Base-by-base conservation (phyloP, 192 early-diverging fungal genomes). In the Gigaspora rosea region DNA sequence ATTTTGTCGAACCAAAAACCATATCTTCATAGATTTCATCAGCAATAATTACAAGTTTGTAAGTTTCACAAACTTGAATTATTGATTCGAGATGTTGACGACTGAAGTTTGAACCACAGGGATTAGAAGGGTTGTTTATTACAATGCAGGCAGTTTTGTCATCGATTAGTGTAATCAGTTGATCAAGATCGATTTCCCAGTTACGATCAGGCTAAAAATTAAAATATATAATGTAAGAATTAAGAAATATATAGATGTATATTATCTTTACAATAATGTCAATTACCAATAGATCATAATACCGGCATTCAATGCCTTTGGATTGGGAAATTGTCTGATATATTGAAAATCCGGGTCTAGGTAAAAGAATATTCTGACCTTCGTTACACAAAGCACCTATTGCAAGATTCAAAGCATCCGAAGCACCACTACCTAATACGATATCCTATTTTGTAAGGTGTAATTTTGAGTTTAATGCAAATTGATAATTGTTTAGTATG, bases 11-110 rank as follows among this genome's bases (percentile, higher is more conserved):
- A 10, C 79, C 76, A 78, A 95, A 97, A 64, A 94, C 93, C 81
- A 97, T 90, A 80, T 95, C 94, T 65, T 92, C 93, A 78, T 97
- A 97, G 70, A 97, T 97, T 80, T 97, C 95, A 67, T 95, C 95
- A 9, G 94, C 84, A 67, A 97, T 95, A 15, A 97, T 85, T 57
- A 94, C 94, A 36, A 97, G 79, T 77, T 89, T 86, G 81, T 94
- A 87, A 58, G 83, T 86, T 71, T 94, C 92, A 51, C 91, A 92
- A 8, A 97, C 85, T 5, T 78, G 80, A 58, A 95, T 80, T 57
- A 95, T 91, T 47, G 86, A 91, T 22, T 86, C 76, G 50, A 97
- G 84, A 67, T 95, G 94, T 32, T 87, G 78, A 35, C 87, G 84
- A 49, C 90, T 85, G 78, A 92, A 97, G 54, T 94, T 93, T 41